phyloP scores from a whole-genome alignment of 441 rosid genomes.

The Eutrema salsugineum region DNA sequence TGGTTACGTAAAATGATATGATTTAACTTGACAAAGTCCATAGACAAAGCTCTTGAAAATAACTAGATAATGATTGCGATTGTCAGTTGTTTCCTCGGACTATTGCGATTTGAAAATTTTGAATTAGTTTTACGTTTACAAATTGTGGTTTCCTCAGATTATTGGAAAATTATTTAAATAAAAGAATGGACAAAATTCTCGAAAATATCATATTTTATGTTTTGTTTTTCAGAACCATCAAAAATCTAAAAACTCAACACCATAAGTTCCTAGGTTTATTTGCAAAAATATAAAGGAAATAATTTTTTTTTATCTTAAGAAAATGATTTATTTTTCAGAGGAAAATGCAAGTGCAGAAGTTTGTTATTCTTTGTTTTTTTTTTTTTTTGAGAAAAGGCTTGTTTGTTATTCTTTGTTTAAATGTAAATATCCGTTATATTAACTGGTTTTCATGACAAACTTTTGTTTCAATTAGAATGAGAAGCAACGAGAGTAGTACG shows the following conservation, averaged over 20 bases:
- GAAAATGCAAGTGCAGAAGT: neutral
- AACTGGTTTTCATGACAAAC: neutral
- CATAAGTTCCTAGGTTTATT: too few species aligned
- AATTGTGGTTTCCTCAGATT: neutral
- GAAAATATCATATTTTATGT: too few species aligned
- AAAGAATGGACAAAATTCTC: neutral
- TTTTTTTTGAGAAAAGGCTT: neutral
- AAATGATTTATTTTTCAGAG: neutral
- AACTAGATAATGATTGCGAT: neutral
- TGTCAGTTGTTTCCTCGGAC: too few species aligned
- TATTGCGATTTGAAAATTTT: neutral
- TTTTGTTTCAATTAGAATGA: neutral
- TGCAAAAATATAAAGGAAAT: too few species aligned
- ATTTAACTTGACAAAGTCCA: neutral
- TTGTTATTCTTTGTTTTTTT: too few species aligned
- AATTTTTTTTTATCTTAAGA: too few species aligned
- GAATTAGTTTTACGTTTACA: too few species aligned
- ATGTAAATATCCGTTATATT: neutral
- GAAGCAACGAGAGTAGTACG: constrained; percentile 11
- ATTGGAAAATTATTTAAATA: neutral
- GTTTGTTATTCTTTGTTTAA: neutral
- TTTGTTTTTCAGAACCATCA: too few species aligned
- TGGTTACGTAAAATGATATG: neutral
- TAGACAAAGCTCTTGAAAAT: too few species aligned
- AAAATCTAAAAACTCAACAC: too few species aligned